phyloP scores from a whole-genome alignment of 345 rosid genomes.

The Citrus cavaleriei region DNA sequence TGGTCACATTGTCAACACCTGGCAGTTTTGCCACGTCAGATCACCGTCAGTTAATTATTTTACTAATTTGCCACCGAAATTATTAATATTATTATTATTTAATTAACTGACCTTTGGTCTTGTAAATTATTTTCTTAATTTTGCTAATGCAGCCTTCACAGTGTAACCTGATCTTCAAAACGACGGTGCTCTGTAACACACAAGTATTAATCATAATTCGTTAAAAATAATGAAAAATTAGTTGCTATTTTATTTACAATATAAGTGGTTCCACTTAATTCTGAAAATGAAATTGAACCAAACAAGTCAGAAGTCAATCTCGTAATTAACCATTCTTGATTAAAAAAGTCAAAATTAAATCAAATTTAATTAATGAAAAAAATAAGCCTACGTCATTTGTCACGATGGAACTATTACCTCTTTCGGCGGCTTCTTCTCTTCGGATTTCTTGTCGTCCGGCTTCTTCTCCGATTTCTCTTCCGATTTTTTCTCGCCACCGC shows the following conservation, averaged over 20 bases:
- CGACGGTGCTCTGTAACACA: slow-evolving; percentile 48
- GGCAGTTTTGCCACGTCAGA: slow-evolving; percentile 6
- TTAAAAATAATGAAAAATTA: not conserved
- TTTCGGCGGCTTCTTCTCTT: slow-evolving; percentile 35
- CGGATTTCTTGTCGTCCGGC: slow-evolving; percentile 32
- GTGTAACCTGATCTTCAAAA: slow-evolving; percentile 57
- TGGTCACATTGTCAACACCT: slow-evolving; percentile 61
- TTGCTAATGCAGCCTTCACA: slow-evolving; percentile 63
- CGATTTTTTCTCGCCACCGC: slow-evolving; percentile 22
- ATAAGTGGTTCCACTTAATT: not conserved
- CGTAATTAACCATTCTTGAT: not conserved
- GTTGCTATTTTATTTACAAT: not conserved
- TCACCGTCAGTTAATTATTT: slow-evolving; percentile 12
- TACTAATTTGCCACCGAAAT: not conserved
- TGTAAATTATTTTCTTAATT: slow-evolving; percentile 35
- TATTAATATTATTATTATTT: not conserved
- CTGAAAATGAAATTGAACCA: not conserved
- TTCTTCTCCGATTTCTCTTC: slow-evolving; percentile 33
- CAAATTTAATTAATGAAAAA: not conserved
- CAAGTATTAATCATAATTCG: slow-evolving; percentile 1
- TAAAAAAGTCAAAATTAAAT: not conserved
- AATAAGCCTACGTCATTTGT: not conserved
- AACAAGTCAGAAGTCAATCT: not conserved
- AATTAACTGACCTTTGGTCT: slow-evolving; percentile 35
- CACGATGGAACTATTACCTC: slow-evolving; percentile 26